These are phyloP conservation scores for Phaffia rhodozyma DNA, from an alignment of 1,284 basidiomycete genomes.

Conservation along the genomic window DNA sequence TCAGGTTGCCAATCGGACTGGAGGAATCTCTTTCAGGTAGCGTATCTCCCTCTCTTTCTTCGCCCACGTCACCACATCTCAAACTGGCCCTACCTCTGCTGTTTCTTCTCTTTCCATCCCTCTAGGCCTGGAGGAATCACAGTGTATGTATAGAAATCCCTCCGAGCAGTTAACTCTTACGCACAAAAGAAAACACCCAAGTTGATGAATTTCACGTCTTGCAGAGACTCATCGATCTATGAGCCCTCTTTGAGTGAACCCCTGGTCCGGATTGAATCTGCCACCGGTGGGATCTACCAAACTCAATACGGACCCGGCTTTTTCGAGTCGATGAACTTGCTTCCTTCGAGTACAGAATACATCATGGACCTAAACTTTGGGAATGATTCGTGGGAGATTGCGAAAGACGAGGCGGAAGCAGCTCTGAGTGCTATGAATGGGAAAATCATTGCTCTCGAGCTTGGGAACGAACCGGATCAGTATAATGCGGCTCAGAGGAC, in stretches of 20 bases:
- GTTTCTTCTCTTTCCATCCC: conserved; percentile 20
- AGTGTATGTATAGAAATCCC: conserved; percentile 22
- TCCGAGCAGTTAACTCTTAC: background rate
- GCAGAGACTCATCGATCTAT: conserved; percentile 32
- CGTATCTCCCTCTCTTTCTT: background rate
- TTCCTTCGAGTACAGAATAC: conserved; percentile 30
- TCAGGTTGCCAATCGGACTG: conserved; percentile 32
- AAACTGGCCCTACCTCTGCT: background rate
- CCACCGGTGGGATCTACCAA: conserved; percentile 32
- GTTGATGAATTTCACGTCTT: background rate
- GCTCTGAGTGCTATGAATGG: conserved; percentile 30
- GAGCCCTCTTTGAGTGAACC: conserved; percentile 18
- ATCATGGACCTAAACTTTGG: conserved; percentile 34
- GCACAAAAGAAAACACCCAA: no score
- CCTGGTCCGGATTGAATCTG: background rate
- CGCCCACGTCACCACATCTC: no score
- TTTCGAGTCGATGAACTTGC: conserved; percentile 30
- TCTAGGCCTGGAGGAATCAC: conserved; percentile 35
- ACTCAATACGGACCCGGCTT: conserved; percentile 32
- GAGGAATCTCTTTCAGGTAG: conserved; percentile 22
- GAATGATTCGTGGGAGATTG: conserved; percentile 32
- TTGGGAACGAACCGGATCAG: conserved; percentile 36
- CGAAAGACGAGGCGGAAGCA: conserved; percentile 30
- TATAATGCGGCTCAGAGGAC: conserved; percentile 24
- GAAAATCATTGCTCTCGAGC: conserved; percentile 31